Percentiles rank a stretch among this genome's conserved stretches.
These are phyloP conservation scores for Xerocomellus intermedius DNA, from an alignment of 768 basidiomycete species.

Conservation along the genomic window DNA sequence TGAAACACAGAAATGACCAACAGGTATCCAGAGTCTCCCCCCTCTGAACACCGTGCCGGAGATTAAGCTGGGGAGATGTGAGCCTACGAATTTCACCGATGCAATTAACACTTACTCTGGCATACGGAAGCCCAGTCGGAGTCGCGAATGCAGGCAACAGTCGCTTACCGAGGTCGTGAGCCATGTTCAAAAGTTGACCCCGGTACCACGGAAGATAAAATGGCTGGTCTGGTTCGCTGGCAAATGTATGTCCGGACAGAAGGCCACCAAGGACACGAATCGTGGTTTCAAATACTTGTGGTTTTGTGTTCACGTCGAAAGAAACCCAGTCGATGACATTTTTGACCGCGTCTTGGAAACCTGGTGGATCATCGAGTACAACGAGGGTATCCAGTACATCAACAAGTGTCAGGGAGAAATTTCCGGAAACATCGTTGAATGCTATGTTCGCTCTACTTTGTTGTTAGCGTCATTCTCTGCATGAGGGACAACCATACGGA, in stretches of 20 bases:
- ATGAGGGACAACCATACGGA: constrained; percentile 52
- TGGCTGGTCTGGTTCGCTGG: constrained; percentile 60
- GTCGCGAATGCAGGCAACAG: constrained; percentile 90
- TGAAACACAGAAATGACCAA: constrained; percentile 38
- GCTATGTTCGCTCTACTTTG: constrained; percentile 61
- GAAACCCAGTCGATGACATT: constrained; percentile 80
- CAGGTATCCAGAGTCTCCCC: constrained; percentile 86
- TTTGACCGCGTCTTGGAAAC: constrained; percentile 82
- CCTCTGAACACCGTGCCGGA: constrained; percentile 70
- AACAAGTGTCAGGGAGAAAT: constrained; percentile 82
- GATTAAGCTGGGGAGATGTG: constrained; percentile 59
- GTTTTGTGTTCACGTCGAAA: constrained; percentile 91
- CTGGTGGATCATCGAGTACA: constrained; percentile 74
- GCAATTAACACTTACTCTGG: constrained; percentile 54
- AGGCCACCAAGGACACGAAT: constrained; percentile 93
- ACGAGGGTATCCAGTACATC: constrained; percentile 87
- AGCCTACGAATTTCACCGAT: background rate
- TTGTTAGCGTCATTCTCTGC: constrained; percentile 11
- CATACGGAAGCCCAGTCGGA: constrained; percentile 88
- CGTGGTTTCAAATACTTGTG: constrained; percentile 98
- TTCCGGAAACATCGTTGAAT: constrained; percentile 91
- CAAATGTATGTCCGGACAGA: constrained; percentile 80
- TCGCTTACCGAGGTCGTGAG: constrained; percentile 82
- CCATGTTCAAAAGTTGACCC: constrained; percentile 75
- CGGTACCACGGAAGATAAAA: constrained; percentile 84